Conservation (phyloP, 2,329 filamentous ascomycete genomes). For the Pseudocercospora eumusae region DNA sequence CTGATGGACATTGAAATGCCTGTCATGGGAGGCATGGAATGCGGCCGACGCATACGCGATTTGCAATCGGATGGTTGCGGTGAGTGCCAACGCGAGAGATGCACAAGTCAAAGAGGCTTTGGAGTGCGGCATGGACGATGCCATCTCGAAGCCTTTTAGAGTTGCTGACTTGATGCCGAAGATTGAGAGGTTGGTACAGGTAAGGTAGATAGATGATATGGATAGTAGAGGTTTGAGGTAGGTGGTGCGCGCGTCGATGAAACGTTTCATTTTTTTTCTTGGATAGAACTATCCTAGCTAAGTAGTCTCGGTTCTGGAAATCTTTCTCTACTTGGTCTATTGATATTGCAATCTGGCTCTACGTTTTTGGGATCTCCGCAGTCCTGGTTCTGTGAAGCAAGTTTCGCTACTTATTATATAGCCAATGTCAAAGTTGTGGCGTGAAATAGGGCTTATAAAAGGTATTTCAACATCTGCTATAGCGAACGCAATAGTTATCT, state of each 20-base stretch:
- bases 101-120: conserved; percentile 71
- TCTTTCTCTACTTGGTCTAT: not conserved
- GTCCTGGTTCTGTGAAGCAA: too few relatives aligned
- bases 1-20: conserved; percentile 79
- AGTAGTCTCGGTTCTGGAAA: too few relatives aligned
- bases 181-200: conserved; percentile 24
- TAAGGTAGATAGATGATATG: not conserved
- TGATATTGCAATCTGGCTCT: not conserved
- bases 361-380: not conserved
- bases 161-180: conserved; percentile 29
- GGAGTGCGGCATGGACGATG: conserved; percentile 71
- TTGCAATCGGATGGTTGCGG: conserved; percentile 66
- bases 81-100: conserved; percentile 74
- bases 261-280: too few relatives aligned
- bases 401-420: not conserved
- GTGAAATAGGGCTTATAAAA: not conserved
- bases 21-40: conserved; percentile 75
- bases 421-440: not conserved
- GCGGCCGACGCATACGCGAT: conserved; percentile 65
- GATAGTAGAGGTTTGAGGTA: not conserved
- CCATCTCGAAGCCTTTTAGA: conserved; percentile 68
- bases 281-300: too few relatives aligned
- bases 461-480: too few relatives aligned
- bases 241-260: not conserved
- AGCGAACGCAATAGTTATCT: too few relatives aligned